Base-by-base conservation (phyloP, 768 basidiomycete genomes). In the Roridomyces roridus region DNA sequence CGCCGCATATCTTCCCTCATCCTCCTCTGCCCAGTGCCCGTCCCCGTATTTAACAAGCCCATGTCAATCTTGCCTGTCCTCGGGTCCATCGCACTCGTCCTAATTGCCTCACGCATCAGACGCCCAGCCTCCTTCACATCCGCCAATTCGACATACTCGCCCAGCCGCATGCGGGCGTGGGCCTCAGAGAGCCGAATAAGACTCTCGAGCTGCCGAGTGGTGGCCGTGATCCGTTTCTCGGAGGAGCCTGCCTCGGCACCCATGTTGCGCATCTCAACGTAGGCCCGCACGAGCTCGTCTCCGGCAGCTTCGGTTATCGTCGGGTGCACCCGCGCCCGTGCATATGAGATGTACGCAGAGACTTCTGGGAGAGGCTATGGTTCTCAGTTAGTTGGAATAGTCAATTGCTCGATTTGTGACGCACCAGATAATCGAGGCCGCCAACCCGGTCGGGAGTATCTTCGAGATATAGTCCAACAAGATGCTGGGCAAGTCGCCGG, bases 61-160 rank as follows among this genome's bases (percentile, higher is more conserved):
- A 98, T 92, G 71, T 98, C 96, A 68, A 98, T 96, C 81, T 96
- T 94, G 49, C 96, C 96, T 12, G 96, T 98, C 21, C 92, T 81
- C 10, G 96, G 96, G 72, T 98, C 96, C 81, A 96, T 96, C 36
- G 94, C 94, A 59, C 88, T 88, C 59, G 96, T 94, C 65, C 93
- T 86, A 73, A 99, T 91, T 5, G 96, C 97, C 70, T 96, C 94
- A 42, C 93, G 87, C 89, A 99, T 98, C 64, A 99, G 83, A n/a
- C 97, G 82, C 67, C 83, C 87, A 1, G 96, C 95, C 72, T 98
- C 97, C 59, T 82, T 79, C 26, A 98, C 97, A 67, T 98, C 97
- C 50, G 79, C 74, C 41, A 92, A 74, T 67, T 96, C 92, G 35
- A 99, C 96, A 48, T 83, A 82, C n/a, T 86, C 80, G 18, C 89